Evolutionary conservation across 495 filamentous ascomycete species (phyloP).

Genomic region (Talaromyces nanjingensis): DNA sequence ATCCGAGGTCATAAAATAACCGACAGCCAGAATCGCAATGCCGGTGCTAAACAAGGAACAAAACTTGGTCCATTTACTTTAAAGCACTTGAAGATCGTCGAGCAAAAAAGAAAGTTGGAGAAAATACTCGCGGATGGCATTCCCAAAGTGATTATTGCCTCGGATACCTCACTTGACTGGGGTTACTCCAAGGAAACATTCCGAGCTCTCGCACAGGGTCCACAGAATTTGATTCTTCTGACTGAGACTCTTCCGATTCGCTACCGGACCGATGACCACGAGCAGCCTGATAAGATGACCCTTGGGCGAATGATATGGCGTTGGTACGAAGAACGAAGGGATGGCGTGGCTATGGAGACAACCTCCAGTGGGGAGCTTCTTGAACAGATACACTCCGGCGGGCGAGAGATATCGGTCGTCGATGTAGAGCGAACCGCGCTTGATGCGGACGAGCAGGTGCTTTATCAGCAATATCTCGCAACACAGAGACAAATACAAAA

Average conservation of each 20-base stretch:
- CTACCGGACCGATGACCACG: conserved; percentile 23
- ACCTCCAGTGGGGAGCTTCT: conserved; percentile 51
- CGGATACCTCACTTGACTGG: conserved; percentile 86
- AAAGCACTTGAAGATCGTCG: conserved; percentile 72
- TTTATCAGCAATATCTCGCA: conserved; percentile 88
- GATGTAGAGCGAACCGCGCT: conserved; percentile 57
- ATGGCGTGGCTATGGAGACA: conserved; percentile 55
- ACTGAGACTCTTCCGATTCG: conserved; percentile 58
- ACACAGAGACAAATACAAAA: conserved; percentile 74
- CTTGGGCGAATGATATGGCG: conserved; percentile 60
- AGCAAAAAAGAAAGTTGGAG: conserved; percentile 66
- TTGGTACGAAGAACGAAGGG: conserved; percentile 62
- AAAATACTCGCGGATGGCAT: conserved; percentile 44
- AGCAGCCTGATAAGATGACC: conserved; percentile 27
- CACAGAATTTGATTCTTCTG: conserved; percentile 74
- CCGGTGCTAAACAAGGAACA: conserved; percentile 25
- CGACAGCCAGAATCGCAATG: conserved; percentile 25
- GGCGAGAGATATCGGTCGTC: conserved; percentile 51
- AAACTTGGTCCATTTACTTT: conserved; percentile 82
- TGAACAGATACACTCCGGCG: conserved; percentile 59
- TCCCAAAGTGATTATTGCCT: conserved; percentile 81
- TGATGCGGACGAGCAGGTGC: conserved; percentile 61
- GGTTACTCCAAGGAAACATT: conserved; percentile 88
- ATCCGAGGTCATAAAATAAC: conserved; percentile 34
- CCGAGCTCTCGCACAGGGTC: conserved; percentile 62